Percentiles rank a stretch among this genome's conserved stretches.
Conservation (phyloP, 768 basidiomycete genomes). For the Calvatia gigantea region DNA sequence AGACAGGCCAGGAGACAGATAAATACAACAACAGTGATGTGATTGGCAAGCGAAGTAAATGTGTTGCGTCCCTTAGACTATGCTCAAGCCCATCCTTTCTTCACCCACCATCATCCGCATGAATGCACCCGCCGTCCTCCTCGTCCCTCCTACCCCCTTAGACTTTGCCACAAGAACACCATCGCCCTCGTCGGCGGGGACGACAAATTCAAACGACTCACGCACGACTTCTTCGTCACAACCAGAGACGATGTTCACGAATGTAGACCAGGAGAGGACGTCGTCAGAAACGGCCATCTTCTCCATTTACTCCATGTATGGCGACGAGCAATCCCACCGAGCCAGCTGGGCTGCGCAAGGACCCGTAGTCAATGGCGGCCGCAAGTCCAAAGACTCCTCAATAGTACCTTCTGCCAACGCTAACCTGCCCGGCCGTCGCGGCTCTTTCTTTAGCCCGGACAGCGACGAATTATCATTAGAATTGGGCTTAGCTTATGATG, state of each 20-base stretch:
- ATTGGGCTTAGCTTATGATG: slow-evolving; percentile 30
- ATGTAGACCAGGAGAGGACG: slow-evolving; percentile 23
- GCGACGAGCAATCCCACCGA: slow-evolving; percentile 41
- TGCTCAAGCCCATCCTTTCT: slow-evolving; percentile 5
- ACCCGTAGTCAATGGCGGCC: slow-evolving; percentile 10
- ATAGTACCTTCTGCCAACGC: slow-evolving; percentile 31
- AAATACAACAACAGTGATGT: neutral
- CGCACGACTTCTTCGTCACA: slow-evolving; percentile 30
- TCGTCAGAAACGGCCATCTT: slow-evolving; percentile 76
- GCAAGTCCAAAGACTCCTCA: slow-evolving; percentile 19
- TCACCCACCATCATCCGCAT: slow-evolving; percentile 18
- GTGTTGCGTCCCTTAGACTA: neutral
- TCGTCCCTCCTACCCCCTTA: slow-evolving; percentile 32
- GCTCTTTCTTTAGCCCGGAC: slow-evolving; percentile 21
- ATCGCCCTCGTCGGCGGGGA: slow-evolving; percentile 20
- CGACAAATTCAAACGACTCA: slow-evolving; percentile 27
- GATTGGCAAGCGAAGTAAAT: neutral
- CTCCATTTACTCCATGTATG: slow-evolving; percentile 87
- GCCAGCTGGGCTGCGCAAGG: slow-evolving; percentile 36
- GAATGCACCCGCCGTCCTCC: slow-evolving; percentile 37
- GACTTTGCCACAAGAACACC: slow-evolving; percentile 15
- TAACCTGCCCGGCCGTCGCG: slow-evolving; percentile 25
- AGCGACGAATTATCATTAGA: slow-evolving; percentile 26
- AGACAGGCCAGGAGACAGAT: neutral
- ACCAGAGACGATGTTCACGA: slow-evolving; percentile 27